Conservation (phyloP, 169 alveolate species). For the Plasmodium berghei region DNA sequence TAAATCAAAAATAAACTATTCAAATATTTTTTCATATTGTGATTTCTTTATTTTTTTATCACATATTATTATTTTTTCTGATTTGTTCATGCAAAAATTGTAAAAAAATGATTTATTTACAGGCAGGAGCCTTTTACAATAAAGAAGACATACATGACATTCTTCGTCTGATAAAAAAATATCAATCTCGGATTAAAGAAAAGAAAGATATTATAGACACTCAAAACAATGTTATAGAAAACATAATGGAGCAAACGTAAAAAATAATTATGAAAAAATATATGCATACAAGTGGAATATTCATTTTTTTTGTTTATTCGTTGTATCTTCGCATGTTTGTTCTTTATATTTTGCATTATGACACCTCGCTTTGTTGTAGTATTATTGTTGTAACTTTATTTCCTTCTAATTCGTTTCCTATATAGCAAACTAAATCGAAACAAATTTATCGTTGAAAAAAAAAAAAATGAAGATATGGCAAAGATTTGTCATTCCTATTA, state of each 20-base stretch:
- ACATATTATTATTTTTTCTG: too few species aligned
- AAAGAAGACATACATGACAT: constrained; percentile 45
- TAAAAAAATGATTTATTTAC: background rate
- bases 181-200: constrained; percentile 13
- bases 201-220: constrained; percentile 31
- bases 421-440: constrained; percentile 29
- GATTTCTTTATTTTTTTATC: background rate
- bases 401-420: too few species aligned
- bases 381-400: too few species aligned
- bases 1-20: too few species aligned
- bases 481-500: constrained; percentile 43
- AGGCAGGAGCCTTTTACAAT: constrained; percentile 69
- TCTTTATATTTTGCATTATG: too few species aligned
- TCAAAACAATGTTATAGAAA: constrained; percentile 34
- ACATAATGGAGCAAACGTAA: constrained; percentile 39
- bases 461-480: constrained; percentile 28
- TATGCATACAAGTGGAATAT: too few species aligned
- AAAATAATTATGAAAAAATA: background rate
- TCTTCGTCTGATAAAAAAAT: constrained; percentile 23
- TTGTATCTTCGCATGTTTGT: too few species aligned
- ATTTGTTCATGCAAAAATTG: background rate
- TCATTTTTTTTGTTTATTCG: too few species aligned
- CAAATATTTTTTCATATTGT: background rate
- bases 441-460: constrained; percentile 18
- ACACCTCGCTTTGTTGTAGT: too few species aligned